Evolutionary conservation across 768 basidiomycete genomes (phyloP), one percentile per base, ranked within the genome.

Genomic region (Pleurotus eryngii): DNA sequence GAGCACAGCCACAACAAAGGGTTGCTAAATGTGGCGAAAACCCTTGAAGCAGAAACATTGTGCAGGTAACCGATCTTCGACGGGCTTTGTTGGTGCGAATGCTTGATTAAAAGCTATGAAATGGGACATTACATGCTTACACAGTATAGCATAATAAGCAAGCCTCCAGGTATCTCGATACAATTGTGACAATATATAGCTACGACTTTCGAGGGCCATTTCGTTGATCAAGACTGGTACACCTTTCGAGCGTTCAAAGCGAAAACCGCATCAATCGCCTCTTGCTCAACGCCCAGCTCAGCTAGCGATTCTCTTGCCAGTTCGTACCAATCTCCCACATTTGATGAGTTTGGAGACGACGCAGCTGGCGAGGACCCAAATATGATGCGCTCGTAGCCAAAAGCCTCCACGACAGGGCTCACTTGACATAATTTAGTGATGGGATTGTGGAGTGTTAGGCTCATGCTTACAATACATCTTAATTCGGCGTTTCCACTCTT

Each of bases 401-500:
- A 93, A 2, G 92, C 92, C 68, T 94, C 92, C 60, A 92, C 72
- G 38, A 87, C 86, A 14, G 89, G 92, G 6, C 85, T 87, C 61
- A 93, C 91, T 94, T 58, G 46, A 37, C 48, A 61, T 26, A 35
- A 9, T 9, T 35, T 11, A 35, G 30, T 35, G 42, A 56, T 30
- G 35, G 39, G 51, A 20, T 46, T 49, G 8, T 58, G 45, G 39
- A 17, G 43, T 53, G 58, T 11, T 59, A 37, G 18, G 15, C 12
- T 20, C 24, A 20, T 15, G 85, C 90, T 74, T 65, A 93, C 91
- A 74, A 72, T 90, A 93, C 82, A 93, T 89, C 76, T 89, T 93
- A 70, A 92, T 82, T 57, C 89, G 76, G 51, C 85, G 80, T 64
- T 82, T 82, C 81, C 82, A 84, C 68, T 91, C 89, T 57, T 78